These are phyloP conservation scores for Wallemia mellicola DNA, from an alignment of 1,284 basidiomycete species.

Conservation along the genomic window DNA sequence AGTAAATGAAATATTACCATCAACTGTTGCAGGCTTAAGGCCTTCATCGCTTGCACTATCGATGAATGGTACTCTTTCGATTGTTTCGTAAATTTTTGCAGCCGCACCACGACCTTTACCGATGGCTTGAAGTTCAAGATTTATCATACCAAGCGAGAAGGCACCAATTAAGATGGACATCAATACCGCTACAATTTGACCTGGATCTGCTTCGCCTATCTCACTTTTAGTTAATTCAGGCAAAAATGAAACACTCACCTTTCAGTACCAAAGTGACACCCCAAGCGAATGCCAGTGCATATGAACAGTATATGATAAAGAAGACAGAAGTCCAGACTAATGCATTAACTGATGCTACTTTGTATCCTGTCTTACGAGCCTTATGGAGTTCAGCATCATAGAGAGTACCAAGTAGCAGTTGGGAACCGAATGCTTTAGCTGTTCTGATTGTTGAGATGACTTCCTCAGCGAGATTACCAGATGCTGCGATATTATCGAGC, in stretches of 20 bases:
- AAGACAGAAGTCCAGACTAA: constrained; percentile 33
- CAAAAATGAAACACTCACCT: no score
- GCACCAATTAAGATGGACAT: constrained; percentile 64
- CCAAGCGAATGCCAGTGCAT: constrained; percentile 18
- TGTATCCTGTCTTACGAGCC: constrained; percentile 22
- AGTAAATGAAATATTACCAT: constrained; percentile 44
- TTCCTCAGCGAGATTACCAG: constrained; percentile 72
- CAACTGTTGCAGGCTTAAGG: constrained; percentile 34
- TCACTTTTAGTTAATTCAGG: no score
- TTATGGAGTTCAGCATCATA: constrained; percentile 4
- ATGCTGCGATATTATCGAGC: constrained; percentile 46
- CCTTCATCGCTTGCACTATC: constrained; percentile 47
- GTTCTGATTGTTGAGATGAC: constrained; percentile 66
- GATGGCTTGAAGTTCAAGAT: constrained; percentile 26
- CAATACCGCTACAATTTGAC: constrained; percentile 50
- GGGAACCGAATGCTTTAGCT: constrained; percentile 72
- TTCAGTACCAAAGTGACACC: no score
- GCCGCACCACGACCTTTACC: constrained; percentile 59
- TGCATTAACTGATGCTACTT: constrained; percentile 34
- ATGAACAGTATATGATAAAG: constrained; percentile 37
- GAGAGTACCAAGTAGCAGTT: constrained; percentile 13
- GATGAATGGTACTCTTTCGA: constrained; percentile 58
- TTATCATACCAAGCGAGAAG: constrained; percentile 36
- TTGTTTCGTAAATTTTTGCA: constrained; percentile 69
- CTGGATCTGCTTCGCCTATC: constrained; percentile 24